Conservation (phyloP, 257 asterid species). For the Solanum microdontum region DNA sequence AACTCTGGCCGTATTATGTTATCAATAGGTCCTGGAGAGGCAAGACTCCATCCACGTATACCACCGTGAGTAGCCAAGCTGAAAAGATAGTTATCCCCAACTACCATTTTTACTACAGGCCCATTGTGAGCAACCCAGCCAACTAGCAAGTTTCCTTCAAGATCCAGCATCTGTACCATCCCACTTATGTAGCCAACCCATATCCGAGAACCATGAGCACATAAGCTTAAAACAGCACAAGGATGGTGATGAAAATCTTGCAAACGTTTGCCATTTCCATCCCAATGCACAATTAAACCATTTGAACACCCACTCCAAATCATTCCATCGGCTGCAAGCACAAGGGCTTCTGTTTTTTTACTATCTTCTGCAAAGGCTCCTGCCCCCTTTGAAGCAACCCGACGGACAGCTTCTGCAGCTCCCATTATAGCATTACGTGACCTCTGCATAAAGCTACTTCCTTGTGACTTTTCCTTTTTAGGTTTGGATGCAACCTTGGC, state of each 20-base stretch:
- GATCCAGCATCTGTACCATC: slow-evolving; percentile 63
- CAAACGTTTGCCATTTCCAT: slow-evolving; percentile 73
- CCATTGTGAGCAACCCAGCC: slow-evolving; percentile 85
- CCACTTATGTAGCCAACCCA: slow-evolving; percentile 93
- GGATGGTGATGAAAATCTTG: slow-evolving; percentile 73
- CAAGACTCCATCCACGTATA: slow-evolving; percentile 79
- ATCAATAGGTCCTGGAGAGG: slow-evolving; percentile 87
- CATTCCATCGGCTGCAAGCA: slow-evolving; percentile 61
- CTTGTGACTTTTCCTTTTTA: slow-evolving; percentile 80
- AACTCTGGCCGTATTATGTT: slow-evolving; percentile 42
- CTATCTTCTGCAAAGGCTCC: slow-evolving; percentile 66
- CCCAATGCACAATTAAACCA: slow-evolving; percentile 85
- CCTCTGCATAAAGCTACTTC: slow-evolving; percentile 56
- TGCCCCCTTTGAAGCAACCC: slow-evolving; percentile 75
- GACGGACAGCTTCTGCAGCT: slow-evolving; percentile 94
- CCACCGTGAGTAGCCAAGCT: slow-evolving; percentile 96
- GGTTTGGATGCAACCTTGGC: slow-evolving; percentile 59
- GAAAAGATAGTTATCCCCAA: slow-evolving; percentile 49
- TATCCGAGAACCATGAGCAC: slow-evolving; percentile 55
- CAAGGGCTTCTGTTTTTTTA: slow-evolving; percentile 66
- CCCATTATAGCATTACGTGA: slow-evolving; percentile 89
- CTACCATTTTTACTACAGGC: slow-evolving; percentile 58
- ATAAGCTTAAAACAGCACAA: slow-evolving; percentile 61
- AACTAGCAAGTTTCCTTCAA: slow-evolving; percentile 59
- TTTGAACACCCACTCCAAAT: slow-evolving; percentile 86